A percentile compares a stretch with the other conserved stretches of the same genome.
These are phyloP conservation scores for Claviceps fusiformis DNA, from an alignment of 2,329 filamentous ascomycete species.

Conservation along the genomic window DNA sequence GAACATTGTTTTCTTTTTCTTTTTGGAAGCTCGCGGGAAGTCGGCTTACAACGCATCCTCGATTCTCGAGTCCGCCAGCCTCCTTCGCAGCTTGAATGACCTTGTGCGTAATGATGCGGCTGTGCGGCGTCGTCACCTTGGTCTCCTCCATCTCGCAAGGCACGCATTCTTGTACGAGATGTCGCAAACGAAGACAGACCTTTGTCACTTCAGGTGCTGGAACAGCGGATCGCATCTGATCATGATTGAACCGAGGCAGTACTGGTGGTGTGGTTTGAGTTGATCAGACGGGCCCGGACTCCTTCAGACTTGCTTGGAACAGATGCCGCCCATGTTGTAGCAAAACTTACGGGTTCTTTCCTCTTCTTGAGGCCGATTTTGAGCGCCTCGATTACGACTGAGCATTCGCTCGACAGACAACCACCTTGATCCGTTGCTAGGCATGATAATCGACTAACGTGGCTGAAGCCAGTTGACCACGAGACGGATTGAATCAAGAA, in stretches of 20 bases:
- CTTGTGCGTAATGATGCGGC: constrained; percentile 64
- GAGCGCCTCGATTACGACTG: constrained; percentile 12
- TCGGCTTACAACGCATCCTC: constrained; percentile 52
- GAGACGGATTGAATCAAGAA: background rate
- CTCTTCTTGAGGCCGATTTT: constrained; percentile 28
- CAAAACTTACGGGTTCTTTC: constrained; percentile 29
- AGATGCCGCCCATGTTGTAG: background rate
- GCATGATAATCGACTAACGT: constrained; percentile 4
- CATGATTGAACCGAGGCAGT: constrained; percentile 48
- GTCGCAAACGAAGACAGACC: constrained; percentile 76
- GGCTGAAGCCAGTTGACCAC: background rate
- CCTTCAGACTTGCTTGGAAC: background rate
- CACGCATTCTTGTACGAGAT: constrained; percentile 78
- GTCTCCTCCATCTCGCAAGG: constrained; percentile 77
- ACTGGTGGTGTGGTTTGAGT: constrained; percentile 29
- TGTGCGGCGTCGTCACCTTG: constrained; percentile 66
- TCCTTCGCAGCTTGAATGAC: constrained; percentile 72
- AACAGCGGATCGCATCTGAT: constrained; percentile 50
- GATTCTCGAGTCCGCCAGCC: constrained; percentile 63
- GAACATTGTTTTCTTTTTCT: too few species aligned
- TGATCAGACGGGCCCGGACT: background rate
- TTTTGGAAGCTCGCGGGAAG: background rate
- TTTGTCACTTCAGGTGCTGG: constrained; percentile 74
- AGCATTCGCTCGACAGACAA: constrained; percentile 18
- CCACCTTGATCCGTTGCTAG: constrained; percentile 15